A percentile compares a stretch with the other conserved stretches of the same genome.
These are phyloP conservation scores for Mycena belliarum DNA, from an alignment of 768 basidiomycete genomes.

Conservation along the genomic window DNA sequence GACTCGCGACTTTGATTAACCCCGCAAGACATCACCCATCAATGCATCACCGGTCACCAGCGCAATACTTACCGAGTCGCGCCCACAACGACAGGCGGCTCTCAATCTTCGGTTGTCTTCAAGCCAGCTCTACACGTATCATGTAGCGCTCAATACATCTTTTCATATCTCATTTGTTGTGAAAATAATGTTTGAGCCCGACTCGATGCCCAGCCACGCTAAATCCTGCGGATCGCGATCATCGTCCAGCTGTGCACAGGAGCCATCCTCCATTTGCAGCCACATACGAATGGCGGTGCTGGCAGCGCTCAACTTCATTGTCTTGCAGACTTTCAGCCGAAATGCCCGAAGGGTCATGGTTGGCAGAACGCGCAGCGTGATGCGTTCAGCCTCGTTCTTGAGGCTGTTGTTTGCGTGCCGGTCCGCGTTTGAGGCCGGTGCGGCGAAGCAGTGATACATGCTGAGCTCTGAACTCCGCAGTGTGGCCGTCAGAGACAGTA, in stretches of 20 bases:
- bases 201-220: conserved; percentile 74
- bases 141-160: conserved; percentile 1
- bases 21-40: neutral
- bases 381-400: conserved; percentile 23
- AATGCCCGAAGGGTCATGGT: conserved; percentile 69
- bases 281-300: conserved; percentile 48
- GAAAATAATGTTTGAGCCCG: conserved; percentile 44
- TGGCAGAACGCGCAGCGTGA: conserved; percentile 57
- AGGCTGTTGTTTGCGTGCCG: conserved; percentile 15
- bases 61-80: neutral
- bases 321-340: conserved; percentile 63
- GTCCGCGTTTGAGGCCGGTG: conserved; percentile 24
- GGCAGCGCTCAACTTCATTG: conserved; percentile 34
- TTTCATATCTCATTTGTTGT: conserved; percentile 21
- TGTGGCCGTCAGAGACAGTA: neutral
- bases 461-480: conserved; percentile 28
- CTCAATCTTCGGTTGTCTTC: neutral
- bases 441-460: conserved; percentile 28
- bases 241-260: conserved; percentile 46
- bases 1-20: no score
- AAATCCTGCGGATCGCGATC: conserved; percentile 54
- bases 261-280: conserved; percentile 53
- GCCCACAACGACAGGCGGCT: conserved; percentile 1
- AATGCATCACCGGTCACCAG: no score
- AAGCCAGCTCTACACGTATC: no score